These are phyloP conservation scores for Zoysia pacifica DNA, from an alignment of 176 grass and related monocot species.

Conservation along the genomic window DNA sequence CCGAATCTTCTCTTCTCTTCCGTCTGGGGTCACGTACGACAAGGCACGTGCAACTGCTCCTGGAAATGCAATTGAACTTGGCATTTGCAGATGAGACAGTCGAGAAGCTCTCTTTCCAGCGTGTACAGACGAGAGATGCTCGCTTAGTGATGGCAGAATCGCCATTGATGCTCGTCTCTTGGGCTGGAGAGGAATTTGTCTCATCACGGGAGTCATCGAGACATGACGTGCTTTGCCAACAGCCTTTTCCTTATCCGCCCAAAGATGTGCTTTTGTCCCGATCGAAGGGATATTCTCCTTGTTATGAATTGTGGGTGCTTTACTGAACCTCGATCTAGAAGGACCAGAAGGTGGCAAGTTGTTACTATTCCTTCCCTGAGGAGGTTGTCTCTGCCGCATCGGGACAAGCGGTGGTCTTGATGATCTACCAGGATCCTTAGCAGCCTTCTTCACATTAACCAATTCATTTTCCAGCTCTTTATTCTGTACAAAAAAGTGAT, in stretches of 20 bases:
- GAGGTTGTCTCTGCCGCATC: slow-evolving; percentile 55
- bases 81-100: slow-evolving; percentile 41
- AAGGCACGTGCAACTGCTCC: slow-evolving; percentile 14
- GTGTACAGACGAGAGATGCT: slow-evolving; percentile 36
- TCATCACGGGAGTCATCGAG: slow-evolving; percentile 50
- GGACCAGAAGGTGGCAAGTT: slow-evolving; percentile 32
- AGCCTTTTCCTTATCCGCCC: slow-evolving; percentile 37
- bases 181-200: slow-evolving; percentile 60
- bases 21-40: slow-evolving; percentile 54
- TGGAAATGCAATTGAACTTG: slow-evolving; percentile 48
- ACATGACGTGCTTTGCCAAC: slow-evolving; percentile 66
- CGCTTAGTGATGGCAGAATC: slow-evolving; percentile 35
- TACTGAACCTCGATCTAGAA: slow-evolving; percentile 49
- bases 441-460: slow-evolving; percentile 49
- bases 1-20: slow-evolving; percentile 32
- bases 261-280: slow-evolving; percentile 31
- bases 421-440: slow-evolving; percentile 52
- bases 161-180: slow-evolving; percentile 82
- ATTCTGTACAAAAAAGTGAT: slow-evolving; percentile 54
- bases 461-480: slow-evolving; percentile 85
- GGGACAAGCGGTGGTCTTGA: slow-evolving; percentile 67
- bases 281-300: slow-evolving; percentile 67
- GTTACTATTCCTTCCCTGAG: slow-evolving; percentile 64
- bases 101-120: slow-evolving; percentile 51
- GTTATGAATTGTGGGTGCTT: slow-evolving; percentile 28